These are phyloP conservation scores for Cercophora sp. DNA, from an alignment of 495 filamentous ascomycete genomes.

Conservation along the genomic window DNA sequence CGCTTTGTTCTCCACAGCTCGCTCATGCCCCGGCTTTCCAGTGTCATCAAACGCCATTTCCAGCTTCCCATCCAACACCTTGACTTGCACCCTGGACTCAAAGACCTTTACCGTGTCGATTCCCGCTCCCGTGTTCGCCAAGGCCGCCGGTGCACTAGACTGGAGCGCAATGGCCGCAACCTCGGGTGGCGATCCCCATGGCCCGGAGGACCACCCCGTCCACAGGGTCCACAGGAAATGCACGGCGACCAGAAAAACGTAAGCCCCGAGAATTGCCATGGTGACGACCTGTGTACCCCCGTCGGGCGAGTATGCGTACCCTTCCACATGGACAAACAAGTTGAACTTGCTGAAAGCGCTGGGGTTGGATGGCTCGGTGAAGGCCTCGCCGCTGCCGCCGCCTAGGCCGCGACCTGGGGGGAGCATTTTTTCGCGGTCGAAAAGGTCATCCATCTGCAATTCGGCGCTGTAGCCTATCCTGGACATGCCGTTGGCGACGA, in stretches of 20 bases:
- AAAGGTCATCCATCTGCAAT: not conserved
- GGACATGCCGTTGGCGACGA: not conserved
- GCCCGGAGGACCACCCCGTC: not conserved
- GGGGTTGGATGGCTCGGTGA: not conserved
- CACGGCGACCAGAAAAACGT: not conserved
- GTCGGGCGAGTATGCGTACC: not conserved
- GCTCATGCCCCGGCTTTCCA: not conserved
- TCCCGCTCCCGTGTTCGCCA: not conserved
- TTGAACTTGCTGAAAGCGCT: not conserved
- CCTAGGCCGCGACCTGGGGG: not conserved
- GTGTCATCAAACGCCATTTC: slow-evolving; percentile 2
- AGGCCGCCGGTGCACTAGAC: not conserved
- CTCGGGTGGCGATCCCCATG: not conserved
- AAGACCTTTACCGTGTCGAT: not conserved
- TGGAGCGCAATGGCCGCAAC: not conserved
- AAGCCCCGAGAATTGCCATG: not conserved
- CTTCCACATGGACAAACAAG: not conserved
- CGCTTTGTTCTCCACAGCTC: not conserved
- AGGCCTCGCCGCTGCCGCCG: not conserved
- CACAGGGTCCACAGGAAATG: not conserved
- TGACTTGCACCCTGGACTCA: not conserved
- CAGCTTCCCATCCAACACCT: not conserved
- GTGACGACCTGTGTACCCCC: not conserved
- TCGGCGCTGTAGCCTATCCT: not conserved
- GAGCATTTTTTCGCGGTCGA: not conserved